Evolutionary conservation across 805 yeast species (phyloP), one percentile per base, ranked within the genome.

Genomic region (Yueomyces sp.): DNA sequence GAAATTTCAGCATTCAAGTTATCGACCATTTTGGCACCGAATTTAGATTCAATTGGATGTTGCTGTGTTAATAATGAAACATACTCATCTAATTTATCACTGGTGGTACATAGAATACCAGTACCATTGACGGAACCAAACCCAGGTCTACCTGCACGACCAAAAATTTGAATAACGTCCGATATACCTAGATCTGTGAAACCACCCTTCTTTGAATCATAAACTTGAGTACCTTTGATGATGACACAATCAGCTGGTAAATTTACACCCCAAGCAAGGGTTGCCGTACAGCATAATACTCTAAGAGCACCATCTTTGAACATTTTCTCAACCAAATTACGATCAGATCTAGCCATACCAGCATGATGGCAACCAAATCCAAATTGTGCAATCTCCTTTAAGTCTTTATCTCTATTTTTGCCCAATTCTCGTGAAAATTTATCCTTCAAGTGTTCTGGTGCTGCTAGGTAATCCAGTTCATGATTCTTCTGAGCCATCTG

Each of bases 101-200:
- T 69, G 0, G 94, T 71, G 0, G 98, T 92, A 59, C 92, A 79
- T 40, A 92, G 65, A 28, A 87, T 78, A 68, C 97, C 97, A 2
- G 90, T 85, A 70, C 98, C 99, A 56, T 74, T 81, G 45, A 76
- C 76, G 52, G 90, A 95, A 12, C 63, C 65, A 62, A 77, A 92
- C 53, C 94, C 98, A 0, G 99, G 99, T 64, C 99, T 78, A 65
- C 99, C 99, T 29, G 98, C 98, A 68, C 99, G 83, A 53, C 99
- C 99, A 66, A 92, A 92, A 51, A 92, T 92, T 67, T 92, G 99
- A 48, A 94, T 83, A 37, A 92, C 95, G 65, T 92, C 99, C 0
- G 96, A 83, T 19, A 92, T 90, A 2, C 97, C 97, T 37, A 94
- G 67, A 57, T 92, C 98, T 2, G 81, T 76, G 56, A 79, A 85